Conservation (phyloP, 2,329 filamentous ascomycete genomes). For the Ceratocystis diversiconidia region DNA sequence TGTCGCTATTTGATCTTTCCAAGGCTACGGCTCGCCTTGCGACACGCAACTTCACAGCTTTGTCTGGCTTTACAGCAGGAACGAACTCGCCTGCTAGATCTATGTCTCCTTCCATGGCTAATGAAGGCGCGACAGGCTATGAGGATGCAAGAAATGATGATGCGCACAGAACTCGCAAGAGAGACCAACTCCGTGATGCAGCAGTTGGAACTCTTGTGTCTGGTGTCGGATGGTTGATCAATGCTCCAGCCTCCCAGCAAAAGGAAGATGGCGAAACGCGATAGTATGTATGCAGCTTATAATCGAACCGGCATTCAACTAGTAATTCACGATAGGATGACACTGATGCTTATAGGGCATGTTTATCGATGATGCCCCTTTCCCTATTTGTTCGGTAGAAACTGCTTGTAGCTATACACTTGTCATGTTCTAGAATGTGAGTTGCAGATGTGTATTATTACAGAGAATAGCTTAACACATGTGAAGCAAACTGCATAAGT, state of each 20-base stretch:
- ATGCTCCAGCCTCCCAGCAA: slow-evolving; percentile 16
- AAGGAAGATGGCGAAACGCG: background rate
- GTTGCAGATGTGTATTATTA: background rate
- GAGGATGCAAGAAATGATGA: slow-evolving; percentile 18
- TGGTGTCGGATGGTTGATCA: slow-evolving; percentile 52
- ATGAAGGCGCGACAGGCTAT: slow-evolving; percentile 19
- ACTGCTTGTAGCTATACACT: too few relatives aligned
- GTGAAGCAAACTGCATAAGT: background rate
- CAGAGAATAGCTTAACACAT: background rate
- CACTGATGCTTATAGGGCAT: too few relatives aligned
- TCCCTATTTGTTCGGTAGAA: too few relatives aligned
- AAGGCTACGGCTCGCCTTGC: slow-evolving; percentile 46
- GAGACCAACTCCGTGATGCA: slow-evolving; percentile 55
- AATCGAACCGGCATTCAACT: background rate
- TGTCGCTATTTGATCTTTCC: slow-evolving; percentile 52
- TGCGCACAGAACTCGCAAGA: slow-evolving; percentile 37
- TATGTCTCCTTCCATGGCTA: slow-evolving; percentile 24
- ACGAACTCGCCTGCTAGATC: slow-evolving; percentile 19
- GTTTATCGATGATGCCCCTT: too few relatives aligned
- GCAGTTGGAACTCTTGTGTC: slow-evolving; percentile 53
- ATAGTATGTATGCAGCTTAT: background rate
- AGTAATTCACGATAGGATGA: background rate
- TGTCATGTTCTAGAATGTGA: background rate
- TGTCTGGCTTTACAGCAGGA: slow-evolving; percentile 33
- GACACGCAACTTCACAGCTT: slow-evolving; percentile 41